Evolutionary conservation across 495 filamentous ascomycete species (phyloP), one percentile per base, ranked within the genome.

Genomic region (Hyphodiscus hymeniophilus): DNA sequence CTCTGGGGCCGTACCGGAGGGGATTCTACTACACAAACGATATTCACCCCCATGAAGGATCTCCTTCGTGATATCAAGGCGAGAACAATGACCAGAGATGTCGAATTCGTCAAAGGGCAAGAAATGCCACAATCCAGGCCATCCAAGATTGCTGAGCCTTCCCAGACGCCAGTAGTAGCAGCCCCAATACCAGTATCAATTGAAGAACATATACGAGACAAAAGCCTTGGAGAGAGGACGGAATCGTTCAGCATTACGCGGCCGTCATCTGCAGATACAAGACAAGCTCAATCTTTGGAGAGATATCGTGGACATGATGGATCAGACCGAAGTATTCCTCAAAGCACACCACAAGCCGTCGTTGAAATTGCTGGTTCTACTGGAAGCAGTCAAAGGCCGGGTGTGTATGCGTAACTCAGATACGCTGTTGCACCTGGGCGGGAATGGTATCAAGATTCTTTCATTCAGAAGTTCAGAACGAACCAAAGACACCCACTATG

Each of bases 1-100:
- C 60, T 66, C 15, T 66, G 61, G 63, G 61, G 63, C 0, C 45
- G 63, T 12, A 63, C 59, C 44, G 63, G 61, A 8, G 51, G 52
- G 0, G 63, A 59, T 1, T 56, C 61, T 0, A 32, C 57, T 15
- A 47, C 44, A 12, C 38, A 56, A 7, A 58, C 63, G 8, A 60
- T 52, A 28, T 66, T 66, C 47, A 64, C 63, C 16, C 63, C 63
- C 0, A 61, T 66, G 40, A 48, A 36, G 21, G 63, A 66, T 36
- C 52, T 66, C 7, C 58, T 66, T 12, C 52, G 59, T 33, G 61
- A 66, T 26, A 61, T 66, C 17, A 51, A 55, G 35, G 60, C 60
- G 18, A 12, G 12, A 24, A 38, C 31, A 30, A 38, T 10, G 15
- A 7, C 23, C 7, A 24, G 11, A 11, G 10, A 28, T 28, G 15